phyloP scores from a whole-genome alignment of 1,284 basidiomycete genomes.

The Mycosarcoma maydis region DNA sequence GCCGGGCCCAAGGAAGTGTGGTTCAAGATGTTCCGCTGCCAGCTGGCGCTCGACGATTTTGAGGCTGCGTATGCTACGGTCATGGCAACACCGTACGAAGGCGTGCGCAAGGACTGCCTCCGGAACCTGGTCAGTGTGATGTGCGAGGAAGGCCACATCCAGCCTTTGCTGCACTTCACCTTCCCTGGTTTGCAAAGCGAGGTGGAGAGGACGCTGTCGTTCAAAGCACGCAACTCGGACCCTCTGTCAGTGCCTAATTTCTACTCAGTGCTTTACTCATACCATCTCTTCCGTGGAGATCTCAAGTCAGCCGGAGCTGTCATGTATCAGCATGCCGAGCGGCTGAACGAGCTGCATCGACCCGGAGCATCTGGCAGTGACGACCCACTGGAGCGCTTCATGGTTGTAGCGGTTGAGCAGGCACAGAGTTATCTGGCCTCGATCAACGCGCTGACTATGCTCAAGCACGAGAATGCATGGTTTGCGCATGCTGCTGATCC shows the following conservation, averaged over 20 bases:
- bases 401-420: slow-evolving; percentile 75
- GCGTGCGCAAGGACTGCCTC: slow-evolving; percentile 91
- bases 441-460: slow-evolving; percentile 86
- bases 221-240: slow-evolving; percentile 94
- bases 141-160: slow-evolving; percentile 87
- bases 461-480: slow-evolving; percentile 86
- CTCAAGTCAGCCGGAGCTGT: slow-evolving; percentile 69
- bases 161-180: slow-evolving; percentile 81
- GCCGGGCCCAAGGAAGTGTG: slow-evolving; percentile 43
- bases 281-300: slow-evolving; percentile 68
- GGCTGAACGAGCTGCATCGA: slow-evolving; percentile 72
- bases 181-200: slow-evolving; percentile 87
- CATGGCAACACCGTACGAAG: slow-evolving; percentile 69
- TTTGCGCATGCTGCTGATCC: slow-evolving; percentile 70
- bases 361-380: slow-evolving; percentile 4
- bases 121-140: slow-evolving; percentile 92
- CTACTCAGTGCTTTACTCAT: slow-evolving; percentile 92
- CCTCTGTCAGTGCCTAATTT: slow-evolving; percentile 86
- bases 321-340: slow-evolving; percentile 92
- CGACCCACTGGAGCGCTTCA: slow-evolving; percentile 47
- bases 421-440: slow-evolving; percentile 83
- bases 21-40: slow-evolving; percentile 58
- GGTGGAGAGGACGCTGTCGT: slow-evolving; percentile 87
- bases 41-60: slow-evolving; percentile 54
- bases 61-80: slow-evolving; percentile 52